Evolutionary conservation across 116 monocot species (phyloP).

Genomic region (Zostera marina): DNA sequence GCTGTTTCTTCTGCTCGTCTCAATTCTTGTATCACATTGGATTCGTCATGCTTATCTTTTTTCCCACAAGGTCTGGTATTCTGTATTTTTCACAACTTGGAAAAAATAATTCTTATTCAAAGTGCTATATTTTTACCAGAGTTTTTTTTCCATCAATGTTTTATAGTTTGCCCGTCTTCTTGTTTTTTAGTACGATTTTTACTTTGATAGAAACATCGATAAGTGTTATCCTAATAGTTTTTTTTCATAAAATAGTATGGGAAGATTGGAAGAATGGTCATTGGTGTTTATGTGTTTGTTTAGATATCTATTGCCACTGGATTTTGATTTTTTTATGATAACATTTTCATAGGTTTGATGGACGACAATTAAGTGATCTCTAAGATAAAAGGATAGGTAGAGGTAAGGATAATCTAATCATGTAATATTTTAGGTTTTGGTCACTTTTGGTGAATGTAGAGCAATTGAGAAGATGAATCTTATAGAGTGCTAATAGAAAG

Average conservation of each 20-base stretch:
- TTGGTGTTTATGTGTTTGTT: neutral
- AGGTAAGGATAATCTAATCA: neutral
- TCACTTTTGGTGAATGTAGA: no score
- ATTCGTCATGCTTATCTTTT: neutral
- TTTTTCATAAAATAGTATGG: neutral
- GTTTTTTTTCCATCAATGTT: neutral
- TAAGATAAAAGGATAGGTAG: conserved; percentile 6
- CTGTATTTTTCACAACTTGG: neutral
- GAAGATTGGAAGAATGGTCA: neutral
- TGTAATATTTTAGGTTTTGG: no score
- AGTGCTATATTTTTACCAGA: neutral
- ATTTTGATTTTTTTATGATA: conserved; percentile 1
- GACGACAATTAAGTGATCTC: conserved; percentile 7
- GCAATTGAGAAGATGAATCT: no score
- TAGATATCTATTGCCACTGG: neutral
- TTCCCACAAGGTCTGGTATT: conserved; percentile 1
- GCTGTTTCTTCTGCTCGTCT: conserved; percentile 4
- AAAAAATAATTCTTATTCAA: neutral
- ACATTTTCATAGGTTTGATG: conserved; percentile 5
- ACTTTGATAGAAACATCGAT: no score
- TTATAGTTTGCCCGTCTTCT: no score
- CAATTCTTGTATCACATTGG: conserved; percentile 1
- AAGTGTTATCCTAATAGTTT: no score
- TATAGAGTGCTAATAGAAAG: no score
- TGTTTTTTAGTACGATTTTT: no score